These are phyloP conservation scores for Clarireedia hainanense DNA, from an alignment of 2,329 filamentous ascomycete genomes.

Conservation along the genomic window DNA sequence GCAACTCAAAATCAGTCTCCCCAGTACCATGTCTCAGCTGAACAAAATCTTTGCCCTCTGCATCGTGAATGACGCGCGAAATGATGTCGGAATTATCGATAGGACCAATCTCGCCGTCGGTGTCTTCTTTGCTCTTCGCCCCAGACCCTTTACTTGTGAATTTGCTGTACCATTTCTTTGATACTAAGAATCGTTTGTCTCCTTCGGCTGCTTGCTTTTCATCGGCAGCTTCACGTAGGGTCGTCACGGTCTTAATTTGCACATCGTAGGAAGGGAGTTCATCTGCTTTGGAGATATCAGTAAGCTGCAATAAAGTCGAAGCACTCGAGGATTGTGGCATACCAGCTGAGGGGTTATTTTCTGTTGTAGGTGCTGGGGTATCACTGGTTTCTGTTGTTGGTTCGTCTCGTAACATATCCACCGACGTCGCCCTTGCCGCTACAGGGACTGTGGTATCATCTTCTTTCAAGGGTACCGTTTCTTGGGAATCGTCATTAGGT, in stretches of 20 bases:
- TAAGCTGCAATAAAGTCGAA: neutral
- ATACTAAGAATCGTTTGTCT: conserved; percentile 71
- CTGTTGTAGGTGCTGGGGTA: neutral
- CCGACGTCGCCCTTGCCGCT: conserved; percentile 14
- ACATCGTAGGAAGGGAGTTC: conserved; percentile 46
- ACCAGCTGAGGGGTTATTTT: conserved; percentile 8
- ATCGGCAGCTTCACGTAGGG: conserved; percentile 44
- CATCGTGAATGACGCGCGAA: conserved; percentile 47
- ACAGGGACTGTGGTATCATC: conserved; percentile 9
- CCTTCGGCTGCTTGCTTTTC: conserved; percentile 53
- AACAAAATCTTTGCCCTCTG: conserved; percentile 51
- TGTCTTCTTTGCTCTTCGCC: conserved; percentile 50
- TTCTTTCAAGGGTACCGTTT: neutral
- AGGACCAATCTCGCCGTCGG: conserved; percentile 57
- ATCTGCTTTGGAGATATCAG: neutral
- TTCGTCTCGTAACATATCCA: conserved; percentile 21
- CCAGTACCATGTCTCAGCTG: conserved; percentile 63
- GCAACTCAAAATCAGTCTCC: conserved; percentile 65
- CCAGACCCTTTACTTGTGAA: conserved; percentile 60
- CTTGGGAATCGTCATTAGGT: conserved; percentile 8
- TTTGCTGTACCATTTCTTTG: conserved; percentile 67
- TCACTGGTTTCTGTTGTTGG: neutral
- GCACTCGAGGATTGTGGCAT: neutral
- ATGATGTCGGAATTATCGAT: conserved; percentile 85
- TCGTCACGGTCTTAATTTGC: conserved; percentile 67